Percentiles rank a stretch among this genome's conserved stretches.
phyloP scores from a whole-genome alignment of 192 early-diverging fungal genomes.

The Podila epicladia region DNA sequence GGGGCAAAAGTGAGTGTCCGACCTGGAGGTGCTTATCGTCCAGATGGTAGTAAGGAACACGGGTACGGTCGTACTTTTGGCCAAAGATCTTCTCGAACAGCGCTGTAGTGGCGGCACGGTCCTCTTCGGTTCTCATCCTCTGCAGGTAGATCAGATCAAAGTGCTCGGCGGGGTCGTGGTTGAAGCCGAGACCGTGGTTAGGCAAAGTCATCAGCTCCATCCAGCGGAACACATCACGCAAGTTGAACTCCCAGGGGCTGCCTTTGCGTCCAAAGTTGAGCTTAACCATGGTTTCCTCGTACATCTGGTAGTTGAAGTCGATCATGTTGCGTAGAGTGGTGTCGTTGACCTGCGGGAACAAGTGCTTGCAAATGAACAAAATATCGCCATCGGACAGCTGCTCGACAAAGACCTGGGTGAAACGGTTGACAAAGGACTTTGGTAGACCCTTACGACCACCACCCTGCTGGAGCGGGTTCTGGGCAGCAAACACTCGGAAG shows the following conservation, averaged over 20 bases:
- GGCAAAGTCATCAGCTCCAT: constrained; percentile 79
- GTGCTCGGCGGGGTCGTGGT: constrained; percentile 69
- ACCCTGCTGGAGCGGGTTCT: constrained; percentile 97
- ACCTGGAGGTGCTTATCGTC: constrained; percentile 63
- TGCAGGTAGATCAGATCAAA: constrained; percentile 90
- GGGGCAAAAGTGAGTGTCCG: constrained; percentile 68
- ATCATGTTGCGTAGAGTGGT: constrained; percentile 67
- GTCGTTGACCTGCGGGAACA: constrained; percentile 64
- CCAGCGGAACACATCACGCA: constrained; percentile 97
- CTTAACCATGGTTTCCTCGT: constrained; percentile 82
- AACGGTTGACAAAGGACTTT: constrained; percentile 96
- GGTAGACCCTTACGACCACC: constrained; percentile 99
- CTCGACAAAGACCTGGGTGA: constrained; percentile 94
- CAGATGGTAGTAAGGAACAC: constrained; percentile 60
- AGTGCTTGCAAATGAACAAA: constrained; percentile 71
- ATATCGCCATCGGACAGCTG: constrained; percentile 84
- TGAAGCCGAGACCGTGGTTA: constrained; percentile 47
- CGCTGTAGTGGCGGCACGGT: constrained; percentile 68
- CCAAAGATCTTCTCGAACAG: constrained; percentile 69
- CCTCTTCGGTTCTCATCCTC: constrained; percentile 85
- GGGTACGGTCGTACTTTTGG: constrained; percentile 41
- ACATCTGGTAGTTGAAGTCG: constrained; percentile 88
- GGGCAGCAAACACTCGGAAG: constrained; percentile 96
- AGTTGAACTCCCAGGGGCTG: constrained; percentile 97
- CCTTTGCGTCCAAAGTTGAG: constrained; percentile 80